Percentiles rank a stretch among this genome's conserved stretches.
Evolutionary conservation across 345 rosid species (phyloP).

Genomic region (Durio zibethinus): DNA sequence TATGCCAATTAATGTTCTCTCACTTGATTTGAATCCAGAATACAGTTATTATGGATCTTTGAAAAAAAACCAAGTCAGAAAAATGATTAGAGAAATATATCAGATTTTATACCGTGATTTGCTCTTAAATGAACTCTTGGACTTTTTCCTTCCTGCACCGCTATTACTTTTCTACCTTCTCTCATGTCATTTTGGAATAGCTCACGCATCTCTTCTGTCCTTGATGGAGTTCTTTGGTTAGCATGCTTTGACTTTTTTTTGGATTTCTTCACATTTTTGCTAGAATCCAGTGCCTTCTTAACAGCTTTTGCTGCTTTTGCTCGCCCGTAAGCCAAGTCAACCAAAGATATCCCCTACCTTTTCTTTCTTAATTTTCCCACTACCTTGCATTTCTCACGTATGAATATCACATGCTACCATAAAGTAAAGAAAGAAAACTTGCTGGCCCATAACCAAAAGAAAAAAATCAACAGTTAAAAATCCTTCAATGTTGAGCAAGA

Average conservation of each 20-base stretch:
- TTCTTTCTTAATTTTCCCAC: constrained; percentile 53
- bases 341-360: constrained; percentile 63
- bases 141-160: constrained; percentile 44
- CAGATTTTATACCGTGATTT: constrained; percentile 63
- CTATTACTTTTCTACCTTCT: constrained; percentile 51
- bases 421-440: neutral
- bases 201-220: constrained; percentile 75
- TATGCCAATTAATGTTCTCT: neutral
- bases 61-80: neutral
- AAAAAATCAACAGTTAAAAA: neutral
- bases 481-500: neutral
- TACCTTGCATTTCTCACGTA: constrained; percentile 29
- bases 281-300: constrained; percentile 65
- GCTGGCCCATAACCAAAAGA: neutral
- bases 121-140: constrained; percentile 85
- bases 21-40: neutral
- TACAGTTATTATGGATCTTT: neutral
- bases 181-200: constrained; percentile 81
- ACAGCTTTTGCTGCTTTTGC: constrained; percentile 86
- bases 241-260: constrained; percentile 43
- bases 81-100: neutral
- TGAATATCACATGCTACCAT: neutral
- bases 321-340: constrained; percentile 73
- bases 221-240: constrained; percentile 48
- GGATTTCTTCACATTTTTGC: constrained; percentile 51